Evolutionary conservation across 1,139 yeast species (phyloP), one percentile per base, ranked within the genome.

Genomic region (Candida sanyaensis): DNA sequence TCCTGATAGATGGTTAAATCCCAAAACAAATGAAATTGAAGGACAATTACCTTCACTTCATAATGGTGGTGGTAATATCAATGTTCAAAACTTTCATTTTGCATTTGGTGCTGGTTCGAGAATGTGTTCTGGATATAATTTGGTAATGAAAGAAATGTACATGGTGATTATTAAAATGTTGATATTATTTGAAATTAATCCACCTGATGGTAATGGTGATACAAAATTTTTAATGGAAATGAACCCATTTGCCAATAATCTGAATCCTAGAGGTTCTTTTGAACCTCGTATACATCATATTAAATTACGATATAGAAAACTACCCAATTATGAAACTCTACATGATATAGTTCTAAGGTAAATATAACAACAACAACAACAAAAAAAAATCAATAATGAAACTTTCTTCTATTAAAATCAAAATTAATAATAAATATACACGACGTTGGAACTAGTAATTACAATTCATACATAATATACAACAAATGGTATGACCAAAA

Each of bases 61-160:
- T 17, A 17, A 17, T 37, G n/a, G 34, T 31, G 21, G 13, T 11
- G 9, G 17, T 31, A 9, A 8, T 11, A 24, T 24, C 1, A 24
- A 36, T n/a, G 17, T 12, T 27, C 43, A 21, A 5, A 38, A 42
- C 3, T 60, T 65, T 1, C 60, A 84, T 58, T 75, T 83, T 49
- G 67, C 89, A 0, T 87, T 86, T 64, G 93, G 93, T 0, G 79
- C 80, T 12, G 95, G 93, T 0, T 72, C 84, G 1, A 63, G 93
- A 48, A 81, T 76, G 80, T 87, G 93, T 60, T 77, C 86, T 0
- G 95, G 93, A 0, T 75, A 76, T 42, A 74, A 77, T 43, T 68
- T 87, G 45, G 90, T 90, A 0, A 71, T 75, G 55, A 77, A 79
- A 47, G 90, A 86, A 57, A 67, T 86, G 61, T 86, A 86, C 56